These are phyloP conservation scores for Apiospora koreana DNA, from an alignment of 2,329 filamentous ascomycete genomes.

Conservation along the genomic window DNA sequence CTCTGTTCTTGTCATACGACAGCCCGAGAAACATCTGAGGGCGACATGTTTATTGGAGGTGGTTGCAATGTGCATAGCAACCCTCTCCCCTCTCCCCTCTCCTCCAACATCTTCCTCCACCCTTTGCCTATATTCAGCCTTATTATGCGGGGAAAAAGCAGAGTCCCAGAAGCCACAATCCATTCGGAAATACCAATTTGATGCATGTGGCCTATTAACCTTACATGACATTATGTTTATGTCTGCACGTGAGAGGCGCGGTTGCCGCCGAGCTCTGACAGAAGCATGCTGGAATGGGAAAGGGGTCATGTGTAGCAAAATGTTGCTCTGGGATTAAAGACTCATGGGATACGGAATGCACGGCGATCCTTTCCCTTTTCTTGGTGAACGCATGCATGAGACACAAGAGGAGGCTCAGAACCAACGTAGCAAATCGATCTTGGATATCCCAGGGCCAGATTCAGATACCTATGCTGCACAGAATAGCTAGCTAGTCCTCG, in stretches of 20 bases:
- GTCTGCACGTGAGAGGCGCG: background rate
- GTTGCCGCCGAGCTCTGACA: background rate
- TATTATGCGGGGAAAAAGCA: conserved; percentile 6
- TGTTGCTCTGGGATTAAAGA: background rate
- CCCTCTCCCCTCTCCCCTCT: background rate
- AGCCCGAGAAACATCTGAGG: background rate
- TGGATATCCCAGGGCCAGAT: background rate
- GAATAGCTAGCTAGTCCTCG: background rate
- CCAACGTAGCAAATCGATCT: background rate
- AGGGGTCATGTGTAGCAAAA: background rate
- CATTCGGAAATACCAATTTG: background rate
- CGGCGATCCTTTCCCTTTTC: background rate
- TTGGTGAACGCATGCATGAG: background rate
- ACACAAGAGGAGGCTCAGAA: background rate
- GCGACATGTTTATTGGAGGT: background rate
- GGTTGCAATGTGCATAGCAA: background rate
- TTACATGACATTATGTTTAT: background rate
- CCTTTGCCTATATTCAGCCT: background rate
- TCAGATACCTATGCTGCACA: background rate
- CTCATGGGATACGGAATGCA: background rate
- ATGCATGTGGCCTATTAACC: background rate
- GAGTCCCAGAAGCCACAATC: background rate
- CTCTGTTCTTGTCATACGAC: background rate
- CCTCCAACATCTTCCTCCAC: background rate
- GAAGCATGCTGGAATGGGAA: background rate